Conservation (phyloP, 208 protist genomes). For the Trypanosoma vivax region DNA sequence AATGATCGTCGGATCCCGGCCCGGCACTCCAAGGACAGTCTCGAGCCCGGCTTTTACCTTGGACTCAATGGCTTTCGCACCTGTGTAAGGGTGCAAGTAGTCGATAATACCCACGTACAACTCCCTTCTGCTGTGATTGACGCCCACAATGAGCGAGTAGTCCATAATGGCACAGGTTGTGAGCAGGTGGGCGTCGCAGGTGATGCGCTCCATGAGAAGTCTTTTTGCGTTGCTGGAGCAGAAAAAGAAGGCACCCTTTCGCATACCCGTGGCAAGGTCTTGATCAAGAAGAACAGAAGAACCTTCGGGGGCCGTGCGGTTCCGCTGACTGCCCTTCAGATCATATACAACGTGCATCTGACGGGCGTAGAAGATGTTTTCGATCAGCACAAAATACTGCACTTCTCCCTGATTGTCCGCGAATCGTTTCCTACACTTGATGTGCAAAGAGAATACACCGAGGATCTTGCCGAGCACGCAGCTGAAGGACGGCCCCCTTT, state of each 20-base stretch:
- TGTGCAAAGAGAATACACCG: conserved; percentile 25
- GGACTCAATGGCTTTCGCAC: conserved; percentile 71
- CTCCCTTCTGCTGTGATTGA: conserved; percentile 2
- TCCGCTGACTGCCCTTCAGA: conserved; percentile 82
- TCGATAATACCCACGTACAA: conserved; percentile 65
- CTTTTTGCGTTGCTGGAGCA: conserved; percentile 35
- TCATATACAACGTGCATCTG: conserved; percentile 37
- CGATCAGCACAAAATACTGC: conserved; percentile 60
- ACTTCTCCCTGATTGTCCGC: conserved; percentile 18
- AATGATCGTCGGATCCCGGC: conserved; percentile 73
- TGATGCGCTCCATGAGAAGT: conserved; percentile 46
- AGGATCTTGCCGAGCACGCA: conserved; percentile 25
- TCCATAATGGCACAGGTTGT: conserved; percentile 58
- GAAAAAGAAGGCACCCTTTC: conserved; percentile 57
- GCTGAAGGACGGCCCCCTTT: neutral
- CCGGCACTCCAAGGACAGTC: conserved; percentile 49
- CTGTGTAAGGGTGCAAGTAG: conserved; percentile 79
- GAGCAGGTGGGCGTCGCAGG: conserved; percentile 52
- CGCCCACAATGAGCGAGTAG: conserved; percentile 68
- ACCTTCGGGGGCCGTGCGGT: conserved; percentile 48
- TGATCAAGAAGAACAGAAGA: conserved; percentile 58
- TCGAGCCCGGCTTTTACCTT: conserved; percentile 80
- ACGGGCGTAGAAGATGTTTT: conserved; percentile 40
- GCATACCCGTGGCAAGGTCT: conserved; percentile 49
- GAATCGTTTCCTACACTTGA: conserved; percentile 11